Evolutionary conservation across 2,329 filamentous ascomycete species (phyloP), one percentile per base, ranked within the genome.

Genomic region (Fusarium tjaetaba): DNA sequence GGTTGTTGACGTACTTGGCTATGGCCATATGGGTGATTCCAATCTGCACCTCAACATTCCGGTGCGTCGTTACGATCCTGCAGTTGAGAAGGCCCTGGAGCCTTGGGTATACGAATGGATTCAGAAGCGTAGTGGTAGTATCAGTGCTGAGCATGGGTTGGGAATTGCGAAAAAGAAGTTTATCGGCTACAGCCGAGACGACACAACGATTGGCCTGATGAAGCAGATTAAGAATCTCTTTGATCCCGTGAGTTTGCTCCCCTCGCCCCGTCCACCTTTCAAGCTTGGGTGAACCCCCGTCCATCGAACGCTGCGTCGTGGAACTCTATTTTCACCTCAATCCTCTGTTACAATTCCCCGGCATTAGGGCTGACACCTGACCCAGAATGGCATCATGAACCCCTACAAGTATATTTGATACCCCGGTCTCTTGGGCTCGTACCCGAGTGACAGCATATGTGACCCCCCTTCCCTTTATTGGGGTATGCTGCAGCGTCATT

Each of bases 91-190:
- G 82, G 87, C 90, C 32, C 88, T 99, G 43, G 96, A 99, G 85
- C 96, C 97, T 1, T 99, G 93, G 84, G 94, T 99, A 30, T 99
- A 98, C 80, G 95, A 99, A 85, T 99, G 96, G 96, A 96, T 98
- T 75, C 88, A 92, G 78, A 90, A 94, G 85, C 89, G 93, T 52
- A 92, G 92, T 72, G 96, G 96, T 70, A 98, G 95, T 82, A 98
- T 99, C 83, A 97, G 95, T 80, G 96, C 96, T 56, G 96, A 99
- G 85, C 96, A 99, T 81, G 96, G 96, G 7, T 85, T 99, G 45
- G 96, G 96, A 22, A 85, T 99, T 72, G 94, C 95, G 56, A 99
- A 99, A 91, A 97, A 97, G 87, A 93, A 94, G 67, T 99, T 92
- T 80, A 94, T 99, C 81, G 92, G 94, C 36, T 98, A 98, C 85